Evolutionary conservation across 1,284 basidiomycete genomes (phyloP).

Genomic region (Ustilago crameri): DNA sequence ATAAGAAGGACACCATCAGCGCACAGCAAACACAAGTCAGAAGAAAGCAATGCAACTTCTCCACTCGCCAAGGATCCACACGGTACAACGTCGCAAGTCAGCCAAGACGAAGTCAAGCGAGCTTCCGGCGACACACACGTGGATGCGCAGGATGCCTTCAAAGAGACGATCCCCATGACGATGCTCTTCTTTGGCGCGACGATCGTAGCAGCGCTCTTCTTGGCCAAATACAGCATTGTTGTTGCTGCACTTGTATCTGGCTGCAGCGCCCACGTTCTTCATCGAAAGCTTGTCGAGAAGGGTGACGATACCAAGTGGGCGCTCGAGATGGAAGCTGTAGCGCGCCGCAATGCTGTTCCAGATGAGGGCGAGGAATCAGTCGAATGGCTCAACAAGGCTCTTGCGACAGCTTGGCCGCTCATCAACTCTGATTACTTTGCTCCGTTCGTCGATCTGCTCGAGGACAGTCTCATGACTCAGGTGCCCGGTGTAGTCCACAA

Average conservation of each 20-base stretch:
- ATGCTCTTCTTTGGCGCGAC: constrained; percentile 53
- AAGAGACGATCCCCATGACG: constrained; percentile 45
- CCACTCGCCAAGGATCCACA: constrained; percentile 16
- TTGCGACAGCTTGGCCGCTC: constrained; percentile 59
- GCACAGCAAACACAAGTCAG: constrained; percentile 5
- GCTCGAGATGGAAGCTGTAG: constrained; percentile 36
- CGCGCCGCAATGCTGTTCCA: constrained; percentile 14
- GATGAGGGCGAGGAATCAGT: constrained; percentile 51
- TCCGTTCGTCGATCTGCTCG: constrained; percentile 62
- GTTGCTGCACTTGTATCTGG: constrained; percentile 26
- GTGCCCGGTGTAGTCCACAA: constrained; percentile 62
- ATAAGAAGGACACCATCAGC: constrained; percentile 14
- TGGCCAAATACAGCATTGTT: constrained; percentile 37
- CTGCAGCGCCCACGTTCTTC: constrained; percentile 43
- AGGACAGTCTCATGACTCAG: constrained; percentile 64
- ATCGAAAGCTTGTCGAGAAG: constrained; percentile 31
- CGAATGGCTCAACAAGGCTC: constrained; percentile 62
- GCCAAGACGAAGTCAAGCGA: constrained; percentile 5
- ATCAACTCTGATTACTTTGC: constrained; percentile 62
- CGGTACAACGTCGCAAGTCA: constrained; percentile 27
- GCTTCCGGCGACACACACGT: neutral
- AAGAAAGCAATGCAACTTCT: constrained; percentile 15
- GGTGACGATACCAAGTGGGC: constrained; percentile 47
- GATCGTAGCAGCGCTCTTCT: constrained; percentile 29
- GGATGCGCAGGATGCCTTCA: constrained; percentile 28